phyloP scores from a whole-genome alignment of 176 grass and related monocot genomes.

The Zea mays region Zm-B73-REFERENCE-NAM-5.0 NC_050096.1:214646501-214647000 shows the following conservation, averaged over 20 bases:
- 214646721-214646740: background rate
- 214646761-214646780: background rate
- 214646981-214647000: background rate
- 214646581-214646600: background rate
- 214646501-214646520: slow-evolving; percentile 28
- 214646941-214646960: background rate
- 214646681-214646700: background rate
- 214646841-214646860: background rate
- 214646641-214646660: background rate
- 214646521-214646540: slow-evolving; percentile 5
- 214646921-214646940: background rate
- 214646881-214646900: background rate
- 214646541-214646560: background rate
- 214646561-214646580: background rate
- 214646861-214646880: background rate
- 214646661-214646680: background rate
- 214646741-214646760: background rate
- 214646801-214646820: background rate
- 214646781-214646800: background rate
- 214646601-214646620: background rate
- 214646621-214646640: background rate
- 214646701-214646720: background rate
- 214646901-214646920: background rate
- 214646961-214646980: background rate
- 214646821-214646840: background rate